phyloP scores from a whole-genome alignment of 768 basidiomycete genomes.

The Mycena epipterygia region DNA sequence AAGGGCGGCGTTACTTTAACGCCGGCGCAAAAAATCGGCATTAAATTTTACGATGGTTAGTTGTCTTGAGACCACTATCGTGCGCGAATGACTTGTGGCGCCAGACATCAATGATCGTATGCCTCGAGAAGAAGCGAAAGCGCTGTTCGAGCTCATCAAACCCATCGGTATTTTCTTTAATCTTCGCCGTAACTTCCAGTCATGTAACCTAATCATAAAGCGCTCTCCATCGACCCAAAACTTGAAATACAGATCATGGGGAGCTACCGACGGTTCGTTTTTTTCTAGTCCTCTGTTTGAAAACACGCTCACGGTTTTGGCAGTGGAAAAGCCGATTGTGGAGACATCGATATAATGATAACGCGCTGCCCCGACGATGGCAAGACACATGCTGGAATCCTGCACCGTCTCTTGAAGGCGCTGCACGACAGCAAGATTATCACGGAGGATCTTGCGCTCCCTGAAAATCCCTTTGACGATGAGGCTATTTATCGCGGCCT shows the following conservation, averaged over 20 bases:
- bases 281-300: not conserved
- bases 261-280: slow-evolving; percentile 80
- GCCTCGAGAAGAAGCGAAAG: slow-evolving; percentile 83
- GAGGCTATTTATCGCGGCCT: slow-evolving; percentile 90
- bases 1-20: slow-evolving; percentile 75
- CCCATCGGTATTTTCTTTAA: slow-evolving; percentile 66
- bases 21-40: slow-evolving; percentile 73
- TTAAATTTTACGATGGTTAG: slow-evolving; percentile 79
- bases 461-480: slow-evolving; percentile 74
- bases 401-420: slow-evolving; percentile 67
- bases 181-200: no score
- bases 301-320: not conserved
- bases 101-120: slow-evolving; percentile 79
- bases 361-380: slow-evolving; percentile 83
- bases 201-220: slow-evolving; percentile 51
- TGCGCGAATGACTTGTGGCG: no score
- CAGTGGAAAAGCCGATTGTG: slow-evolving; percentile 86
- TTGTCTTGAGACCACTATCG: not conserved
- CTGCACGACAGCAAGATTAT: slow-evolving; percentile 74
- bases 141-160: slow-evolving; percentile 80
- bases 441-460: slow-evolving; percentile 84
- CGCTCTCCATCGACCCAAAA: slow-evolving; percentile 76
- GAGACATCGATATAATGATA: slow-evolving; percentile 93
- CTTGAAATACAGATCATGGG: slow-evolving; percentile 92
- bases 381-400: slow-evolving; percentile 79